Base-by-base conservation (phyloP, 2,329 filamentous ascomycete species). In the Calonectria naviculata region DNA sequence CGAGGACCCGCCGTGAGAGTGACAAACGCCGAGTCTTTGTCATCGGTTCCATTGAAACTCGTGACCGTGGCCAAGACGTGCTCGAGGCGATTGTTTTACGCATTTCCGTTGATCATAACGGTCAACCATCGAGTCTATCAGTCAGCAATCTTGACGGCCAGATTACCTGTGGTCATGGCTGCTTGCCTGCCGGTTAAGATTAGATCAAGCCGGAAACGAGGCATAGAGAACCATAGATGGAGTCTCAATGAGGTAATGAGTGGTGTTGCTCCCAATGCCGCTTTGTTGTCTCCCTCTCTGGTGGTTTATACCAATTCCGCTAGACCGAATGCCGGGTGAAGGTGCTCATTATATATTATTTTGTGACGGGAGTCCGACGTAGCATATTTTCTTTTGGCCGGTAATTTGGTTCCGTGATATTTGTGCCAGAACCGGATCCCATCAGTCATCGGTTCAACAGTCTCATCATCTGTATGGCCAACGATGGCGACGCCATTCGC, bases 381-480 rank as follows among this genome's bases (percentile, higher is more conserved):
- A 31, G 62, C 67, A 65, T 36, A 61, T 61, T 49, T 56, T 28
- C 38, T 62, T 47, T 56, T 34, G 21, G n/a, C 54, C 67, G 62
- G 62, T 70, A 70, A 70, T 70, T 62, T 60, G n/a, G 31, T 52
- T 65, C 62, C 62, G 46, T 36, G 36, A 26, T 13, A 8, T 65
- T 62, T 26, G 54, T 46, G 44, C 47, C 67, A 47, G 54, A 60
- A 70, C 46, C 49, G 67, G 62, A 65, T 70, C 60, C 65, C 67
- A 66, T 70, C 67, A 65, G 67, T 70, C 62, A 70, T 66, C 54
- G 67, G 54, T 46, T 64, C 62, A n/a, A 52, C 46, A 61, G 54
- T 38, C 67, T 56, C 67, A 62, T 66, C 13, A 62, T 62, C 62
- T 62, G 62, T 66, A 66, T 70, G 67, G 67, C 49, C 62, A 56